Evolutionary conservation across 495 filamentous ascomycete species (phyloP).

Genomic region (Emericellopsis terricola): DNA sequence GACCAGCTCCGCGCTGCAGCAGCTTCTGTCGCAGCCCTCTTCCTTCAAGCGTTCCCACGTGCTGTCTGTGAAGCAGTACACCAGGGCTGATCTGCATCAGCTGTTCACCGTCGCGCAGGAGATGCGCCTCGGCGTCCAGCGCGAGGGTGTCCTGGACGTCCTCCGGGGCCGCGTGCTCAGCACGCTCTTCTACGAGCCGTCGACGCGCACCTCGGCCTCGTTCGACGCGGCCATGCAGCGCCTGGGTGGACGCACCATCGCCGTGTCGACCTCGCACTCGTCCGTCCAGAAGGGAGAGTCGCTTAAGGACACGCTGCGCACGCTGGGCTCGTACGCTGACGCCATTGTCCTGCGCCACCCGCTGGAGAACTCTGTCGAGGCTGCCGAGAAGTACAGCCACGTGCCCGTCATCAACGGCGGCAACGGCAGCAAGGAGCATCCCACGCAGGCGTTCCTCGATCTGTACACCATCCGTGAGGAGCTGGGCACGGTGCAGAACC

Average conservation of each 20-base stretch:
- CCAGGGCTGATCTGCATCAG: conserved; percentile 66
- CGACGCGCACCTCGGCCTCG: conserved; percentile 85
- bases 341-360: conserved; percentile 90
- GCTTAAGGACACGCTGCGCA: conserved; percentile 83
- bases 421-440: conserved; percentile 88
- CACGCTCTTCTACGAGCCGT: conserved; percentile 95
- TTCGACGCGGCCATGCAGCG: conserved; percentile 98
- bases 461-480: conserved; percentile 97
- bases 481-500: conserved; percentile 77
- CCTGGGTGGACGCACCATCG: conserved; percentile 67
- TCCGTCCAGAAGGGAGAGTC: conserved; percentile 86
- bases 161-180: conserved; percentile 71
- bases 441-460: conserved; percentile 95
- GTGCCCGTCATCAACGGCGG: conserved; percentile 94
- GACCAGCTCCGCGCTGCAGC: conserved; percentile 28
- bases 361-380: conserved; percentile 52
- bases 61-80: conserved; percentile 78
- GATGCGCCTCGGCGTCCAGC: conserved; percentile 83
- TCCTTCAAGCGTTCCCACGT: conserved; percentile 76
- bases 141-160: conserved; percentile 73
- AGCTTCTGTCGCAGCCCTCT: conserved; percentile 55
- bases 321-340: conserved; percentile 83
- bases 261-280: conserved; percentile 61
- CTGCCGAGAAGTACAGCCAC: conserved; percentile 67
- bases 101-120: conserved; percentile 94